phyloP scores from a whole-genome alignment of 257 asterid genomes.

The Plantago ovata region DNA sequence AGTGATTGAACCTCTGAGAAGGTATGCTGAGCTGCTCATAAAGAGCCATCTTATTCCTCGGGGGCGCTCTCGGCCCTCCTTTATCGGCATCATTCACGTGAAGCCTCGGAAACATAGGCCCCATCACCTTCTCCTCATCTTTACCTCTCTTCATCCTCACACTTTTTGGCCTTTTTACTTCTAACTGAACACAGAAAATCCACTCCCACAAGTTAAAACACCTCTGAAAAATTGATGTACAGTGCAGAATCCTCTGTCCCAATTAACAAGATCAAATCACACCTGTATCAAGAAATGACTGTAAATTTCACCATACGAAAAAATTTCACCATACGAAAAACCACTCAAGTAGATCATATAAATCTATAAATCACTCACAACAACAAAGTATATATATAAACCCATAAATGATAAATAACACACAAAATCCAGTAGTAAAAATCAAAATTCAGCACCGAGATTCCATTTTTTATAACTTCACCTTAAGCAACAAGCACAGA shows the following conservation, averaged over 20 bases:
- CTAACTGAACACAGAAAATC: constrained; percentile 7
- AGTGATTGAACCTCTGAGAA: constrained; percentile 53
- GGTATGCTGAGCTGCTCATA: constrained; percentile 94
- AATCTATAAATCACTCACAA: constrained; percentile 17
- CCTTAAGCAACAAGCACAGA: background rate
- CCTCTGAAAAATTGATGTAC: background rate
- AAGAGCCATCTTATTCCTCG: constrained; percentile 97
- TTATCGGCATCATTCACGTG: constrained; percentile 84
- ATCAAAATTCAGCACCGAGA: constrained; percentile 16
- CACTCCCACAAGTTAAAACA: background rate
- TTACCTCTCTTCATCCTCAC: constrained; percentile 64
- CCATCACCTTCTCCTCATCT: constrained; percentile 68
- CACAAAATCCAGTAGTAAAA: constrained; percentile 23
- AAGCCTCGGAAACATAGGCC: constrained; percentile 95
- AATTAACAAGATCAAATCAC: constrained; percentile 11
- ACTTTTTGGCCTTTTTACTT: constrained; percentile 11
- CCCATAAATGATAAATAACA: too few relatives aligned
- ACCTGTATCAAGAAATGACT: background rate
- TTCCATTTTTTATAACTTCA: constrained; percentile 8
- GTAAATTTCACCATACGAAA: too few relatives aligned
- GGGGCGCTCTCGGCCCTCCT: constrained; percentile 99
- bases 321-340: background rate
- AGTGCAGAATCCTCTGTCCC: background rate
- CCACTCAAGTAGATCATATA: constrained; percentile 13
- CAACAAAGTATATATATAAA: background rate